Conservation (phyloP, 129 eudicot genomes). For the Lactuca sativa region DNA sequence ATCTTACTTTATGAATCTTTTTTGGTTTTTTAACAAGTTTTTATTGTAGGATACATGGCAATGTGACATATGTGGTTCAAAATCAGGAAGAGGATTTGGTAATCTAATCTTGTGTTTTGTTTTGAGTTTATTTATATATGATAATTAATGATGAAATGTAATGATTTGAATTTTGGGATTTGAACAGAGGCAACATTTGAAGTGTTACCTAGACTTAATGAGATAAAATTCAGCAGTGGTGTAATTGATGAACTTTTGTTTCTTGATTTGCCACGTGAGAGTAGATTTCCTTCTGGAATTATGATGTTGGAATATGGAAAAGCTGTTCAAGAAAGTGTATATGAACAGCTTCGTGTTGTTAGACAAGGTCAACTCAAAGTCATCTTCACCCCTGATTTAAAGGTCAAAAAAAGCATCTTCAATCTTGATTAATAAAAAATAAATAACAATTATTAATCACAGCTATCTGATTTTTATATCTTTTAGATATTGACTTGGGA, state of each 20-base stretch:
- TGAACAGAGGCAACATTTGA: slow-evolving; percentile 76
- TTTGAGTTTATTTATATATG: background rate
- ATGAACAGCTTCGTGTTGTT: slow-evolving; percentile 80
- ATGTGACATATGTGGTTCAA: slow-evolving; percentile 83
- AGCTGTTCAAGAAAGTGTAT: slow-evolving; percentile 84
- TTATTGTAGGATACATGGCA: slow-evolving; percentile 72
- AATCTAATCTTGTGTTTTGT: slow-evolving; percentile 14
- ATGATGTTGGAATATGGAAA: slow-evolving; percentile 76
- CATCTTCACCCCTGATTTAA: slow-evolving; percentile 62
- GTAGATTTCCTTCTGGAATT: slow-evolving; percentile 55
- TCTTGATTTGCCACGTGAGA: slow-evolving; percentile 75
- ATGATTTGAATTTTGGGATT: background rate
- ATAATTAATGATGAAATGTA: background rate
- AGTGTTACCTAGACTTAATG: slow-evolving; percentile 74
- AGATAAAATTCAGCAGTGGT: slow-evolving; percentile 80
- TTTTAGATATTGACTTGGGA: slow-evolving; percentile 74
- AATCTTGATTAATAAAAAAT: background rate
- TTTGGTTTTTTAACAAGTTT: background rate
- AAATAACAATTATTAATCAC: background rate
- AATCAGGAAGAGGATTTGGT: slow-evolving; percentile 88
- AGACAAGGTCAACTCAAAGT: slow-evolving; percentile 82
- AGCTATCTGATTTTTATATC: background rate
- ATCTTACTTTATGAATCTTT: background rate
- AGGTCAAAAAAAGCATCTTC: slow-evolving; percentile 34
- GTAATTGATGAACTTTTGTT: slow-evolving; percentile 70